Base-by-base conservation (phyloP, 371 early-diverging fungal species). In the Apophysomyces elegans region DNA sequence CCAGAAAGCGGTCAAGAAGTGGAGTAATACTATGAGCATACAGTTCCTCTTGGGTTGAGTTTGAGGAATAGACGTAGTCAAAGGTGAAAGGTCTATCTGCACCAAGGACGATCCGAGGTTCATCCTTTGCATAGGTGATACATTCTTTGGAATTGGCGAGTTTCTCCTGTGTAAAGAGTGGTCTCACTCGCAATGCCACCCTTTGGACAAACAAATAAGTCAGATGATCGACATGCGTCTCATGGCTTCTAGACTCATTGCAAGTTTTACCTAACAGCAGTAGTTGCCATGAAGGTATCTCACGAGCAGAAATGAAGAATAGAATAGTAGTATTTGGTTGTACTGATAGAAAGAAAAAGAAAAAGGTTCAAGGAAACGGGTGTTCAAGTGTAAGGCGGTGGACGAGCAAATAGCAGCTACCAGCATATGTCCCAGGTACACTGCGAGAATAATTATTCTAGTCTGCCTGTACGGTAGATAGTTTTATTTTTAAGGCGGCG, bases 1-100 rank as follows among this genome's bases (percentile, higher is more conserved):
- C 91, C 39, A 90, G 69, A 67, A 94, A 94, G 46, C 87, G 82
- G 9, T 86, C 84, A 3, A 97, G 78, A 37, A 96, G 73, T 8
- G 88, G 88, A 16, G 71, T 66, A n/a, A 91, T 86, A 47, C 86
- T 84, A 0, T 72, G 62, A 8, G 90, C 83, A 78, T 88, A 95
- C 8, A 96, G 75, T 4, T 84, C 65, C n/a, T 78, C 54, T 73
- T 97, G 96, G 6, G 70, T 58, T 4, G 87, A 59, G 12, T 84
- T 76, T 5, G 87, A 78, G 4, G 86, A 86, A 75, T 90, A 96
- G 11, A 91, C 90, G 65, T 86, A 74, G 76, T 97, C 96, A 71
- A 88, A 96, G 41, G 88, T 85, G 75, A 94, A 96, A 0, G 82
- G 69, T 41, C 82, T 73, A 43, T 85, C 81, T 1, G 80, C 68